Percentiles rank a stretch among this genome's conserved stretches.
Conservation (phyloP, 306 rosid species). For the Pterocarpus macrocarpus region DNA sequence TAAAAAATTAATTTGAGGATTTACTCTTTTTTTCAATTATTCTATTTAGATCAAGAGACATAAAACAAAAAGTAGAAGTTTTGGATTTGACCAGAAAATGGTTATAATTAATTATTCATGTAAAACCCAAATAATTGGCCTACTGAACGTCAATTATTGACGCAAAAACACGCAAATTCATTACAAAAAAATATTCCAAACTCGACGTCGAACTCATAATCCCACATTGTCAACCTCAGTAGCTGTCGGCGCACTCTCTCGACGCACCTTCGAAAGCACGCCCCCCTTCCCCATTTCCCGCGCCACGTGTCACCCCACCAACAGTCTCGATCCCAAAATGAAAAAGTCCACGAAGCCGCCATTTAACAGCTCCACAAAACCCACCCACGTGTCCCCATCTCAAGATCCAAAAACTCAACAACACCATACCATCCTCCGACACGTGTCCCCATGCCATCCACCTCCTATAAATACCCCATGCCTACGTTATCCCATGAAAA, state of each 20-base stretch:
- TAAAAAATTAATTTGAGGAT: too few relatives aligned
- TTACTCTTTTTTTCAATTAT: too few relatives aligned
- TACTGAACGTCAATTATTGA: too few relatives aligned
- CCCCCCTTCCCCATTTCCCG: constrained; percentile 34
- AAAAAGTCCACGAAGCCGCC: constrained; percentile 43
- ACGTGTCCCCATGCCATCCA: constrained; percentile 57
- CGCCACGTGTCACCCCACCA: constrained; percentile 52
- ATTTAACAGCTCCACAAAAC: background rate
- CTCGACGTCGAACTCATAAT: background rate
- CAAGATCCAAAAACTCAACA: background rate
- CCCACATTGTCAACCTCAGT: constrained; percentile 44
- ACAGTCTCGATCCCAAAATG: background rate
- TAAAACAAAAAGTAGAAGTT: too few relatives aligned
- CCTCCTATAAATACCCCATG: constrained; percentile 40
- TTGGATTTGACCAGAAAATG: too few relatives aligned
- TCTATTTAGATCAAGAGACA: too few relatives aligned
- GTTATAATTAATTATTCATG: too few relatives aligned
- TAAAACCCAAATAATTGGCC: too few relatives aligned
- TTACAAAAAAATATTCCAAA: too few relatives aligned
- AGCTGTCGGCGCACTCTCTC: constrained; percentile 57
- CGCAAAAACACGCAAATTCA: too few relatives aligned
- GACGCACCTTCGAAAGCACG: constrained; percentile 54
- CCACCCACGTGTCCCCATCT: constrained; percentile 39
- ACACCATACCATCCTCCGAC: constrained; percentile 26
- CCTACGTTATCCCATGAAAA: background rate